Percentiles rank a stretch among this genome's conserved stretches.
Conservation (phyloP, 106 monocot species). For the Xerophyta viscosa region DNA sequence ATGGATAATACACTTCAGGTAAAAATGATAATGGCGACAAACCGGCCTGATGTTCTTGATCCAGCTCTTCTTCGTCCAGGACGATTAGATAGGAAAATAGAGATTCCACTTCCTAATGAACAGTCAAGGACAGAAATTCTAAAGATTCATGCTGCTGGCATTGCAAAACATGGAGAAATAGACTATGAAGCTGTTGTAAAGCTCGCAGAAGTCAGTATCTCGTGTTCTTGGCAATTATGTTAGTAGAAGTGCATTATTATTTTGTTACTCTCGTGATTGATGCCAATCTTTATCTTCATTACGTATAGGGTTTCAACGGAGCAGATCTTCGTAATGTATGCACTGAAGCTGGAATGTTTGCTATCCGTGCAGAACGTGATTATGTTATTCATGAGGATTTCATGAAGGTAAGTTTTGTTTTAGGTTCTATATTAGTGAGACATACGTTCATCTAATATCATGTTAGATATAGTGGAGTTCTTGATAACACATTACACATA, state of each 20-base stretch:
- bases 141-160: conserved; percentile 93
- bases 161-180: conserved; percentile 94
- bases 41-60: conserved; percentile 91
- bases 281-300: too few relatives aligned
- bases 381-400: conserved; percentile 97
- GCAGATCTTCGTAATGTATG: conserved; percentile 96
- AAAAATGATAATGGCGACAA: conserved; percentile 99
- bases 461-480: too few relatives aligned
- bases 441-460: too few relatives aligned
- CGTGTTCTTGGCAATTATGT: too few relatives aligned
- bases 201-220: conserved; percentile 73
- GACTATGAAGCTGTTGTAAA: conserved; percentile 94
- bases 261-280: too few relatives aligned
- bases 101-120: conserved; percentile 94
- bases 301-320: conserved; percentile 95
- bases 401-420: conserved; percentile 81
- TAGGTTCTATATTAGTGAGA: too few relatives aligned
- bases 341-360: conserved; percentile 95
- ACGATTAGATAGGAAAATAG: conserved; percentile 86
- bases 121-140: conserved; percentile 93
- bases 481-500: too few relatives aligned
- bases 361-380: conserved; percentile 93
- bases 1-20: conserved; percentile 39
- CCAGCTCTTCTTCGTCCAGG: conserved; percentile 94
- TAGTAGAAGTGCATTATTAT: too few relatives aligned